These are phyloP conservation scores for Coemansia erecta DNA, from an alignment of 192 early-diverging fungal species.

Conservation along the genomic window DNA sequence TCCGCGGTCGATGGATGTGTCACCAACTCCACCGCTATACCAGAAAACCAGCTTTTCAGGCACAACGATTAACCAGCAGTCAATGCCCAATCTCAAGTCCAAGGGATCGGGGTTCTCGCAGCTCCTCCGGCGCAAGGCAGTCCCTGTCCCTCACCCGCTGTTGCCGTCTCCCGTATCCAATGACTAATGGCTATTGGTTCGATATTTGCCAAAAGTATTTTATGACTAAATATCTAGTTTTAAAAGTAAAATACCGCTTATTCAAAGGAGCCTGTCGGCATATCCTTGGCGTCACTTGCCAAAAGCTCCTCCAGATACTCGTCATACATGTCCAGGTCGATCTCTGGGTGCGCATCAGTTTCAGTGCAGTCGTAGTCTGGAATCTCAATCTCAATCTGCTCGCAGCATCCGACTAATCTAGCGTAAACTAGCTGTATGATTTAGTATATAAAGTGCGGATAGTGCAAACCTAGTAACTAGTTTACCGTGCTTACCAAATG, in stretches of 20 bases:
- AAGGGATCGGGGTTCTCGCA: constrained; percentile 1
- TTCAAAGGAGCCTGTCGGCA: background rate
- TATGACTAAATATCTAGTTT: background rate
- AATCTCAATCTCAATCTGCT: constrained; percentile 2
- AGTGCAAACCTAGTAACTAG: background rate
- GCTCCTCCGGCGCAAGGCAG: constrained; percentile 2
- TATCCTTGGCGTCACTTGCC: background rate
- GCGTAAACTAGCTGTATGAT: too few relatives aligned
- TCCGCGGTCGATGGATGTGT: constrained; percentile 35
- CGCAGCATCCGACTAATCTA: constrained; percentile 16
- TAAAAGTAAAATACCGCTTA: background rate
- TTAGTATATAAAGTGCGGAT: too few relatives aligned
- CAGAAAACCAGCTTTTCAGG: constrained; percentile 5
- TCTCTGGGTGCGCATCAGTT: background rate
- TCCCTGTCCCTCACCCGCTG: background rate
- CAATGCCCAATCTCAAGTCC: background rate
- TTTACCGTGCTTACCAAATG: constrained; percentile 26
- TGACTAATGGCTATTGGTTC: background rate
- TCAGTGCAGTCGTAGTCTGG: background rate
- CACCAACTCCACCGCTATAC: constrained; percentile 13
- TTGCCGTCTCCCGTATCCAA: constrained; percentile 4
- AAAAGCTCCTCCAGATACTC: constrained; percentile 13
- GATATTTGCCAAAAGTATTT: background rate
- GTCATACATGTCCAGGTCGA: constrained; percentile 11
- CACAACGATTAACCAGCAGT: background rate